Base-by-base conservation (phyloP, 2,329 filamentous ascomycete species). In the Echinosphaeria canescens region DNA sequence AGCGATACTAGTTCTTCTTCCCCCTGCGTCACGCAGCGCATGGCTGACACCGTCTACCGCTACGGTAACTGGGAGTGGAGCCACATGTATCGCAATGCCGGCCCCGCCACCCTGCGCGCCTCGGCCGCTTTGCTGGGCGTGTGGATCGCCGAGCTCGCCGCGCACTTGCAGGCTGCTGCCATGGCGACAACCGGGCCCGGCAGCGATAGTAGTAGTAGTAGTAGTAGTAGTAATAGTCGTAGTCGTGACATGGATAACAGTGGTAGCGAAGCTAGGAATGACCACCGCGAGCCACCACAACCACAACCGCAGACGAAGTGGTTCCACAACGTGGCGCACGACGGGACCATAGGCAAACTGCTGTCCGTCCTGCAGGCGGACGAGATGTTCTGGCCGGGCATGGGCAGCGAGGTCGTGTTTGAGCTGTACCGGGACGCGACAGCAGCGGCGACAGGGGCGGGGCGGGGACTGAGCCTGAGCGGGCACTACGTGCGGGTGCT, bases 21-120 rank as follows among this genome's bases (percentile, higher is more conserved):
- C n/a, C 47, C 50, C 1, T 85, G 79, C 40, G 51, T 84, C 22
- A 61, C 61, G 3, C 66, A 69, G 36, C 44, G 49, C 0, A 51
- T 70, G 23, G 71, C 75, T 3, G 56, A 85, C 30, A 48, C 61
- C 2, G 76, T 84, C 6, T 85, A 81, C 43, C 62, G 79, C 6
- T 46, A 84, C 1, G 79, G 78, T 0, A 59, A 82, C 36, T 85
- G 75, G 56, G 80, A 88, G 45, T 88, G 88, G 50, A 71, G 62
- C 10, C 75, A 72, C 39, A 64, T 81, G 28, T 81, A 81, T 47
- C 74, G 80, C 29, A 74, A 75, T 36, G 54, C 65, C 1, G n/a
- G n/a, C n/a, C 50, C 59, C 0, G 44, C 56, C 11, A 72, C 71
- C 2, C 57, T 90, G 0, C 54, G 54, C 1, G 70, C 72, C 0